Conservation (phyloP, 2,329 filamentous ascomycete species). For the Neopestalotiopsis sp. region DNA sequence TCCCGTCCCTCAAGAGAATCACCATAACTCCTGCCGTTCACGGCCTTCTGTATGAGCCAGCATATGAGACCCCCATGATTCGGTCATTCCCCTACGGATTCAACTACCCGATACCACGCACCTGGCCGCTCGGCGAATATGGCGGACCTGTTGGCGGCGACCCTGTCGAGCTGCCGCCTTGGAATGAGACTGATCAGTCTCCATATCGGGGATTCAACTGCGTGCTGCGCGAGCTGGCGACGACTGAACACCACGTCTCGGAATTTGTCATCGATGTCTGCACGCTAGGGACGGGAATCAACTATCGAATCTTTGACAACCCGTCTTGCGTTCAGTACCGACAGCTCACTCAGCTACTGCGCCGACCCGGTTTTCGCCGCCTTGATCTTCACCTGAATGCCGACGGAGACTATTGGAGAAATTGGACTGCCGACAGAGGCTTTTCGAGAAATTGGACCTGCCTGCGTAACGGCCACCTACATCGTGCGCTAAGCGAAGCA, state of each 20-base stretch:
- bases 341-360: neutral
- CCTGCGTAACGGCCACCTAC: neutral
- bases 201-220: neutral
- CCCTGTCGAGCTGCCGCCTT: neutral
- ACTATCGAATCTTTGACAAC: neutral
- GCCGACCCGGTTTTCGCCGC: neutral
- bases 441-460: neutral
- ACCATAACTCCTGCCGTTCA: conserved; percentile 3
- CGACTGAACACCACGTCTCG: neutral
- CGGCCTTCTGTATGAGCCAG: neutral
- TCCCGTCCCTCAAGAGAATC: neutral
- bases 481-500: neutral
- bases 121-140: neutral
- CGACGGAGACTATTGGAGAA: neutral
- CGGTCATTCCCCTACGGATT: neutral
- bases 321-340: neutral
- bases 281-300: neutral
- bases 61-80: conserved; percentile 10
- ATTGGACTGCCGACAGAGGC: neutral
- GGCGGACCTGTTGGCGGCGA: no score
- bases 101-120: conserved; percentile 11
- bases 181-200: neutral
- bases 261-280: neutral
- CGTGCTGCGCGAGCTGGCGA: neutral
- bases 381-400: neutral